phyloP scores from a whole-genome alignment of 495 filamentous ascomycete species.

The Penicillium cataractarum region DNA sequence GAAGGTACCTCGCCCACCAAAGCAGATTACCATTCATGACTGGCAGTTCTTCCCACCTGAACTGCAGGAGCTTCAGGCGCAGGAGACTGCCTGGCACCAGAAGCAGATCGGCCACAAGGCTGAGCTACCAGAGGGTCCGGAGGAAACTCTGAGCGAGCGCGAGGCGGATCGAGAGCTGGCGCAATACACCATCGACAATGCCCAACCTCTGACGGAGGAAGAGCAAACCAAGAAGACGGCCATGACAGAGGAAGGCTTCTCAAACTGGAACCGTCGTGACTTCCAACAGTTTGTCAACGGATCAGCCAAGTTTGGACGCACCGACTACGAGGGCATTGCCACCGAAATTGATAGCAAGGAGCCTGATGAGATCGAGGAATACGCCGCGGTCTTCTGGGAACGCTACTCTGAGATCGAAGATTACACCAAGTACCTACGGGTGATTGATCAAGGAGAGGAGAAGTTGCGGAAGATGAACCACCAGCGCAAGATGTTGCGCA shows the following conservation, averaged over 20 bases:
- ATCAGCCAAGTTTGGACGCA: constrained; percentile 87
- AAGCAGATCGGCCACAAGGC: constrained; percentile 96
- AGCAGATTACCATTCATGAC: constrained; percentile 89
- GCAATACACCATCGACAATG: constrained; percentile 90
- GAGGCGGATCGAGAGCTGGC: constrained; percentile 87
- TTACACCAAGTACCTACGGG: constrained; percentile 80
- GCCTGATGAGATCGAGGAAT: constrained; percentile 79
- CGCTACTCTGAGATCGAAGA: constrained; percentile 86
- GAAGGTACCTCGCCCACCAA: constrained; percentile 93
- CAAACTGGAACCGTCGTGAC: constrained; percentile 92
- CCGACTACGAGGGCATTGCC: constrained; percentile 80
- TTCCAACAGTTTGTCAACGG: constrained; percentile 98
- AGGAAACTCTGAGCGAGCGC: constrained; percentile 79
- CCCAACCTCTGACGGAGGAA: constrained; percentile 83
- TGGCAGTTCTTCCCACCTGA: constrained; percentile 93
- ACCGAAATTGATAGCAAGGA: constrained; percentile 92
- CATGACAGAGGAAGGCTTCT: constrained; percentile 84
- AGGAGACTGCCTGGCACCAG: constrained; percentile 93
- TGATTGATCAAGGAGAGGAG: constrained; percentile 91
- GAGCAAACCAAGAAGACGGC: constrained; percentile 81
- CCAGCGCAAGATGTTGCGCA: constrained; percentile 89
- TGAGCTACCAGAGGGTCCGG: constrained; percentile 78
- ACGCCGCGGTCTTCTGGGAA: constrained; percentile 94
- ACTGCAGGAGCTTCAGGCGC: constrained; percentile 87
- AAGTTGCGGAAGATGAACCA: constrained; percentile 84